These are phyloP conservation scores for Rhodotorula sp. DNA, from an alignment of 1,284 basidiomycete genomes.

Conservation along the genomic window DNA sequence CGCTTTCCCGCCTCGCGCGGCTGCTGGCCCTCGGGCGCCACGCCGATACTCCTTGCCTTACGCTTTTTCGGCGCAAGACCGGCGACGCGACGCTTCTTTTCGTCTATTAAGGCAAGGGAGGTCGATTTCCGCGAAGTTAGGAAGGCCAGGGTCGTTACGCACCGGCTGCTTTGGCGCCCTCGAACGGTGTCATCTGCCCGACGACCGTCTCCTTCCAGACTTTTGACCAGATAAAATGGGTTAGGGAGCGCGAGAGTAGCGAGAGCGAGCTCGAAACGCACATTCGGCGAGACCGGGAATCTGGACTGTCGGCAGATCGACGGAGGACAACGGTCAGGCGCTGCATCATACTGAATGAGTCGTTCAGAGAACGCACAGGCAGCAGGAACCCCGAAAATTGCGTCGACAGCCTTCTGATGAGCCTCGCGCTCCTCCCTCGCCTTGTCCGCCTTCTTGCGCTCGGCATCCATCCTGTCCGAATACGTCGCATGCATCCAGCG, in stretches of 20 bases:
- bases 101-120: background rate
- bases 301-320: conserved; percentile 6
- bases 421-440: conserved; percentile 11
- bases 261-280: background rate
- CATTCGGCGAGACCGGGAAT: conserved; percentile 4
- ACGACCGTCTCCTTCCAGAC: conserved; percentile 24
- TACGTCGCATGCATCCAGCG: conserved; percentile 20
- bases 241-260: background rate
- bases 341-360: background rate
- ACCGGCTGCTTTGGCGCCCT: conserved; percentile 21
- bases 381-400: conserved; percentile 21
- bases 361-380: conserved; percentile 2
- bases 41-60: background rate
- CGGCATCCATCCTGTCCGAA: conserved; percentile 23
- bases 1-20: background rate
- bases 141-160: background rate
- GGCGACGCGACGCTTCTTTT: conserved; percentile 17
- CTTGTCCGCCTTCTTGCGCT: conserved; percentile 15
- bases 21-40: background rate
- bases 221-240: background rate
- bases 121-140: background rate
- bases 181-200: conserved; percentile 10
- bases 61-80: background rate
- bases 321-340: background rate
- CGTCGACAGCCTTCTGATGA: conserved; percentile 16